Evolutionary conservation across 805 yeast genomes (phyloP).

Genomic region (Lachancea dasiensis): DNA sequence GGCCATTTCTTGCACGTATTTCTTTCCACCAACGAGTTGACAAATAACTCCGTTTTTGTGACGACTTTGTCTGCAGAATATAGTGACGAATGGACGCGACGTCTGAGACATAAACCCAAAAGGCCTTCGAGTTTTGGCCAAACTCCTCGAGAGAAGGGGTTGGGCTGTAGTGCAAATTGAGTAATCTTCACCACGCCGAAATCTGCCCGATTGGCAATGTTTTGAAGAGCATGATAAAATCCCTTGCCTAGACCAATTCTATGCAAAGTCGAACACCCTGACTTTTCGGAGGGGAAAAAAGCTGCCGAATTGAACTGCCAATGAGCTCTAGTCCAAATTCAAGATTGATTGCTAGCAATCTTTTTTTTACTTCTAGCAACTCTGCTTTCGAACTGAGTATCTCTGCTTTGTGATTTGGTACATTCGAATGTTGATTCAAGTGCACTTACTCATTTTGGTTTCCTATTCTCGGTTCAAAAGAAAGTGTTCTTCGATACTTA

Average conservation of each 20-base stretch:
- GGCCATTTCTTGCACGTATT: too few relatives aligned
- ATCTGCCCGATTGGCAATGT: constrained; percentile 79
- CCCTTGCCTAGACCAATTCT: constrained; percentile 97
- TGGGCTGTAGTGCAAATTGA: constrained; percentile 35
- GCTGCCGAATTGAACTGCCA: constrained; percentile 65
- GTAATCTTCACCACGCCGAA: constrained; percentile 76
- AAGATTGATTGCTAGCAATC: constrained; percentile 37
- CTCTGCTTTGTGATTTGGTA: background rate
- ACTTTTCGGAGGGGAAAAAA: constrained; percentile 72
- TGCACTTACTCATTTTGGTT: constrained; percentile 3
- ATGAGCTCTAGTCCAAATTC: constrained; percentile 81
- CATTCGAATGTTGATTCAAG: constrained; percentile 5
- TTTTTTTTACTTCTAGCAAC: constrained; percentile 62
- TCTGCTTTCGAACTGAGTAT: constrained; percentile 5
- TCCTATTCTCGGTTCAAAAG: too few relatives aligned
- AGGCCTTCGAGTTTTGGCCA: background rate
- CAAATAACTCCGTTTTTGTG: too few relatives aligned
- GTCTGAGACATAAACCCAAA: background rate
- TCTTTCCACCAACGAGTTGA: too few relatives aligned
- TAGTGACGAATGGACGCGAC: background rate
- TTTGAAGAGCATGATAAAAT: constrained; percentile 68
- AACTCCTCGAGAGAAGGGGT: background rate
- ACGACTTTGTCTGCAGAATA: background rate
- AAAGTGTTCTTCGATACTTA: constrained; percentile 85
- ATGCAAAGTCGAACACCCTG: constrained; percentile 80